These are phyloP conservation scores for Alternaria sp. DNA, from an alignment of 2,329 filamentous ascomycete genomes.

Conservation along the genomic window DNA sequence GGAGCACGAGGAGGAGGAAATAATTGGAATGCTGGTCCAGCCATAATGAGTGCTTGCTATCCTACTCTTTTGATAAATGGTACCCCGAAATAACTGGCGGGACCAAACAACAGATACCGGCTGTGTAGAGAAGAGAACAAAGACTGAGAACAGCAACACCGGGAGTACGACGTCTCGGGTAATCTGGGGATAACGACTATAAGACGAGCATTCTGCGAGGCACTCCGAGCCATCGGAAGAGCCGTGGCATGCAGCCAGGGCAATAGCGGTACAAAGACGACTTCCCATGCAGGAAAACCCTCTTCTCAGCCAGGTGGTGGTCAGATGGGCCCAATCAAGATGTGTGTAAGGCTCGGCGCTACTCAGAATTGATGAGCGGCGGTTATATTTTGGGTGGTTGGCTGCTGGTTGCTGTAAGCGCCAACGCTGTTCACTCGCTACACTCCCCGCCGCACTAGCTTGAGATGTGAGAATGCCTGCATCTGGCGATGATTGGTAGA, in stretches of 20 bases:
- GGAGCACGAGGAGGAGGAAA: constrained; percentile 47
- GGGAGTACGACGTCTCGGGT: constrained; percentile 26
- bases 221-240: constrained; percentile 13
- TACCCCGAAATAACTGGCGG: constrained; percentile 24
- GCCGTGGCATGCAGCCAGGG: constrained; percentile 17
- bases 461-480: constrained; percentile 19
- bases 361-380: constrained; percentile 35
- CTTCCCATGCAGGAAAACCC: constrained; percentile 40
- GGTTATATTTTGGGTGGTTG: constrained; percentile 48
- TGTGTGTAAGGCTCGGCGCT: constrained; percentile 40
- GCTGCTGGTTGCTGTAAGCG: constrained; percentile 42
- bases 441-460: constrained; percentile 28
- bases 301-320: constrained; percentile 34
- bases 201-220: constrained; percentile 29
- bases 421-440: constrained; percentile 40
- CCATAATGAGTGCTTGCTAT: constrained; percentile 33
- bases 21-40: constrained; percentile 45
- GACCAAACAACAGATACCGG: constrained; percentile 16
- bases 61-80: constrained; percentile 21
- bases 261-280: constrained; percentile 44
- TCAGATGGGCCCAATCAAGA: constrained; percentile 40
- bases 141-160: constrained; percentile 20
- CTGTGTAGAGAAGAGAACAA: constrained; percentile 15
- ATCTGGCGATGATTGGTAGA: constrained; percentile 34
- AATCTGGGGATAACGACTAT: constrained; percentile 44